phyloP scores from a whole-genome alignment of 805 yeast genomes.

The Grigorovia jiainica region DNA sequence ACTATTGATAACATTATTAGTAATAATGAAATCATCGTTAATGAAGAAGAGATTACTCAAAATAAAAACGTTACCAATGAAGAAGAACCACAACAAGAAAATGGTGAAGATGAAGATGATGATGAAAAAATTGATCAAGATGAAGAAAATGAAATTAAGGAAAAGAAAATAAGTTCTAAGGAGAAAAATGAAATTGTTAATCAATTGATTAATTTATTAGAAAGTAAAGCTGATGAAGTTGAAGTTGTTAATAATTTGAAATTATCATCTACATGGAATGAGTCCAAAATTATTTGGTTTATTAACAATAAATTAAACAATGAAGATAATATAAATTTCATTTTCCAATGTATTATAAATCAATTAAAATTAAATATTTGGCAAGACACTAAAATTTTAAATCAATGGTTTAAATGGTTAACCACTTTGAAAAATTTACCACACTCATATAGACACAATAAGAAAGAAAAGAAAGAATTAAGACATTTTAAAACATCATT shows the following conservation, averaged over 20 bases:
- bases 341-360: constrained; percentile 40
- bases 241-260: constrained; percentile 18
- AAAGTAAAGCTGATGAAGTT: constrained; percentile 16
- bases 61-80: constrained; percentile 10
- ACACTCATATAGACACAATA: constrained; percentile 24
- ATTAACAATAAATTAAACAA: constrained; percentile 32
- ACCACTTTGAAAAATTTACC: constrained; percentile 53
- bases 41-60: constrained; percentile 8
- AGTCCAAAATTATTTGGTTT: constrained; percentile 21
- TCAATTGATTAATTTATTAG: constrained; percentile 22
- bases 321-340: constrained; percentile 31
- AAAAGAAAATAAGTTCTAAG: constrained; percentile 16
- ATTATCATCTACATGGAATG: constrained; percentile 19
- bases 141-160: constrained; percentile 12
- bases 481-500: constrained; percentile 51
- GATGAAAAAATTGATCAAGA: constrained; percentile 23
- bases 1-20: constrained; percentile 14
- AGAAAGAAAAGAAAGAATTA: constrained; percentile 32
- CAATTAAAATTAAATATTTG: constrained; percentile 33
- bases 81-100: constrained; percentile 3
- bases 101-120: constrained; percentile 26
- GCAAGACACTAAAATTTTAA: constrained; percentile 19
- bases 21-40: constrained; percentile 21
- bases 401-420: constrained; percentile 74
- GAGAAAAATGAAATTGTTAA: constrained; percentile 22